Evolutionary conservation across 768 basidiomycete genomes (phyloP).

Genomic region (Boletus sensibilis): DNA sequence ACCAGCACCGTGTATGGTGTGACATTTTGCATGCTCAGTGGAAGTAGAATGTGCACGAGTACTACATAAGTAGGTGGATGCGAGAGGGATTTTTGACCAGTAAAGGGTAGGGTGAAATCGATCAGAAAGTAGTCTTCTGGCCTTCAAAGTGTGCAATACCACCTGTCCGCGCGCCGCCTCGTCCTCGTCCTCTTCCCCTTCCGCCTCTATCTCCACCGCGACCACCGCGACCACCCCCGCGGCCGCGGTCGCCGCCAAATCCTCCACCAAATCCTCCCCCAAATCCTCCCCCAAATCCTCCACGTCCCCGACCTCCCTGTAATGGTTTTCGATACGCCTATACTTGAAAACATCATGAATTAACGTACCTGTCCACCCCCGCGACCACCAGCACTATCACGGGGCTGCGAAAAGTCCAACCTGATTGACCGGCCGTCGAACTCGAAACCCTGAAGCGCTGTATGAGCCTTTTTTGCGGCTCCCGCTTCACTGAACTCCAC

Average conservation of each 20-base stretch:
- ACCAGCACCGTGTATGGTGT: not conserved
- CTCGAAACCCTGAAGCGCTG: conserved; percentile 64
- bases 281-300: conserved; percentile 23
- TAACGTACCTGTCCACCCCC: conserved; percentile 44
- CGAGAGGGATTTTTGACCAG: not conserved
- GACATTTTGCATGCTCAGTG: not conserved
- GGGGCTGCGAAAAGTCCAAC: conserved; percentile 83
- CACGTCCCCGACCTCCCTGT: conserved; percentile 35
- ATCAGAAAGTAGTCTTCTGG: conserved; percentile 49
- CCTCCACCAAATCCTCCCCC: conserved; percentile 24
- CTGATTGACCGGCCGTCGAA: conserved; percentile 80
- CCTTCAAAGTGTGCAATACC: conserved; percentile 53
- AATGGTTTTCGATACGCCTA: not conserved
- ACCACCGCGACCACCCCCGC: conserved; percentile 38
- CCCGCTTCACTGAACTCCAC: conserved; percentile 88
- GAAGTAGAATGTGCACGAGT: not conserved
- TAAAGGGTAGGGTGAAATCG: conserved; percentile 7
- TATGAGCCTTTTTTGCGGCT: conserved; percentile 77
- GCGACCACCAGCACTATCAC: conserved; percentile 59
- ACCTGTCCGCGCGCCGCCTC: conserved; percentile 52
- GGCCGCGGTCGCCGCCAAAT: conserved; percentile 28
- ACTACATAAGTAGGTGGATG: not conserved
- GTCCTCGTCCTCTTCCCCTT: conserved; percentile 38
- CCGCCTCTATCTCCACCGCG: conserved; percentile 39
- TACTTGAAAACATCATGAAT: conserved; percentile 10